Evolutionary conservation across 2,329 filamentous ascomycete species (phyloP).

Genomic region (Diaporthe vaccinii): DNA sequence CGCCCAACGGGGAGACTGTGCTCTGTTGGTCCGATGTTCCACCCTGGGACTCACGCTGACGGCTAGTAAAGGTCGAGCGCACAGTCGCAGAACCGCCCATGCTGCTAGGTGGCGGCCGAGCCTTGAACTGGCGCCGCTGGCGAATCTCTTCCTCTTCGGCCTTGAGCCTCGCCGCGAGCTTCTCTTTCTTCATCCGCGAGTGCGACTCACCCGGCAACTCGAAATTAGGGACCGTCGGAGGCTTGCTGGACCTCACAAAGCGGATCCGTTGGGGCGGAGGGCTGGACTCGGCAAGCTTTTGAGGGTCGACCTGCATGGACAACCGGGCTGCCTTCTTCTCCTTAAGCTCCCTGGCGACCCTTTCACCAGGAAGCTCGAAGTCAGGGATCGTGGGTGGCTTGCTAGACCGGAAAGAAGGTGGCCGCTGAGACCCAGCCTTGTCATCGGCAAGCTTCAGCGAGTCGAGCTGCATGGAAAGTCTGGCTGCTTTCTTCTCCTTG

Average conservation of each 20-base stretch:
- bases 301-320: constrained; percentile 54
- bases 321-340: constrained; percentile 70
- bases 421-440: constrained; percentile 13
- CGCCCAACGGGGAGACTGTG: constrained; percentile 32
- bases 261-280: constrained; percentile 58
- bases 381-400: constrained; percentile 68
- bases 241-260: constrained; percentile 63
- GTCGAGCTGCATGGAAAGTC: constrained; percentile 55
- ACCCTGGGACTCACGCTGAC: constrained; percentile 38
- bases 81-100: constrained; percentile 56
- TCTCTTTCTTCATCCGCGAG: constrained; percentile 67
- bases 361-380: constrained; percentile 75
- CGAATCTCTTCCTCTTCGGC: constrained; percentile 72
- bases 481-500: constrained; percentile 71
- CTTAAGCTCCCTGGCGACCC: constrained; percentile 68
- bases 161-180: constrained; percentile 67
- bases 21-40: constrained; percentile 26
- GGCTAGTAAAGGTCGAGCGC: constrained; percentile 70
- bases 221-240: constrained; percentile 68
- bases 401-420: constrained; percentile 18
- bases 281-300: constrained; percentile 52
- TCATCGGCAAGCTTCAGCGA: constrained; percentile 44
- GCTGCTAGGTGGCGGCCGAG: constrained; percentile 66
- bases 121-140: constrained; percentile 74
- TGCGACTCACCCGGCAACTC: constrained; percentile 75